These are phyloP conservation scores for Clonostachys sp. DNA, from an alignment of 2,329 filamentous ascomycete species.

Conservation along the genomic window DNA sequence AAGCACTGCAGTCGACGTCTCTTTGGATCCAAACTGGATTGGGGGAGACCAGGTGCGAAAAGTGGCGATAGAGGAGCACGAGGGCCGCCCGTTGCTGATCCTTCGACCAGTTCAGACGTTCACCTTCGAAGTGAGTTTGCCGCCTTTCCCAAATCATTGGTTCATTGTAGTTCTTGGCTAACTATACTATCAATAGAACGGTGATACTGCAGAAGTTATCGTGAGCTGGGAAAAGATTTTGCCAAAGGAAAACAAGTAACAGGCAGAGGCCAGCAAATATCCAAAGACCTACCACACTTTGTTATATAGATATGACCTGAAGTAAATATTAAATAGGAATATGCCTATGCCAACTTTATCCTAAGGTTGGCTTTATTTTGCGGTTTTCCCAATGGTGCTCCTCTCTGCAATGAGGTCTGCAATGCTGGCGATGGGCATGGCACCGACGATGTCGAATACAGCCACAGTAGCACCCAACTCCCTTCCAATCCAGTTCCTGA, in stretches of 20 bases:
- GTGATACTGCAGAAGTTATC: too few relatives aligned
- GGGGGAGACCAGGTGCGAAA: neutral
- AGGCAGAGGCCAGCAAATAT: too few relatives aligned
- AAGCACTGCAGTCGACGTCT: neutral
- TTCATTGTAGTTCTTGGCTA: too few relatives aligned
- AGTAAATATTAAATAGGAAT: too few relatives aligned
- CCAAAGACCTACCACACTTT: too few relatives aligned
- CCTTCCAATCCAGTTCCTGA: conserved; percentile 42
- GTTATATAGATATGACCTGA: too few relatives aligned
- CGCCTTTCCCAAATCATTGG: too few relatives aligned
- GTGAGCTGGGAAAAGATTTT: too few relatives aligned
- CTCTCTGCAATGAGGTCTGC: neutral
- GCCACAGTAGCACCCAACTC: conserved; percentile 37
- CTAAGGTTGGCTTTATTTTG: neutral
- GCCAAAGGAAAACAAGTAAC: too few relatives aligned
- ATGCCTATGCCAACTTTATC: too few relatives aligned
- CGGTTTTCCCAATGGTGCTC: neutral
- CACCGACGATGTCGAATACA: conserved; percentile 44
- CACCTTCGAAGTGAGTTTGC: neutral
- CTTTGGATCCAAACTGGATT: neutral
- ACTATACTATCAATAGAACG: too few relatives aligned
- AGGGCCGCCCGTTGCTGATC: neutral
- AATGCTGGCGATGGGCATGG: conserved; percentile 9
- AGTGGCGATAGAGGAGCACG: neutral
- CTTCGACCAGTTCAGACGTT: neutral